Base-by-base conservation (phyloP, 208 protist genomes). In the Leishmania gerbilli region DNA sequence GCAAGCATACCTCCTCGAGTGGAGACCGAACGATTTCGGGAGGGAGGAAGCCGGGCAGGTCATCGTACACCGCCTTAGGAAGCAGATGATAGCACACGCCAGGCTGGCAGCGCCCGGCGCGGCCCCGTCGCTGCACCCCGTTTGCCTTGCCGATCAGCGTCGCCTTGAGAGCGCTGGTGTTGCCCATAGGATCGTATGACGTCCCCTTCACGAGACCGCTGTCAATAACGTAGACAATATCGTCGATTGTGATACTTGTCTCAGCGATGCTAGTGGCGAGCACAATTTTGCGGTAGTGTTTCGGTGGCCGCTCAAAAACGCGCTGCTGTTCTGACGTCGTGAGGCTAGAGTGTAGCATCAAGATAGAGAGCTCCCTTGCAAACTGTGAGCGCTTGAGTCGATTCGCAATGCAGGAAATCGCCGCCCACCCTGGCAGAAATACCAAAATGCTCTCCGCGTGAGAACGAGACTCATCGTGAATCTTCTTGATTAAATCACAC, bases 231-330 rank as follows among this genome's bases (percentile, higher is more conserved):
- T 95, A 99, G 47, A 93, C 89, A 83, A 99, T 91, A 72, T 98
- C 97, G 87, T 98, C 95, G 76, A 99, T 99, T 1, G 98, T 99
- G 71, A 99, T 95, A 77, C 94, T 98, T 15, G 98, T 99, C 87
- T 99, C 98, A 27, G 98, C 98, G 76, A 99, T 99, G 78, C 99
- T 99, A 31, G 98, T 99, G 55, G 98, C 92, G 51, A 99, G 89
- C 40, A 99, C 95, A 17, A 99, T 89, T 86, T 99, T 99, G 47
- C 95, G 85, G 74, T 86, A 92, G 37, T 90, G 77, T 69, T 82
- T 78, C 42, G 96, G 95, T 21, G 97, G 86, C 40, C 89, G 90
- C 3, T 90, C 82, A 87, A 99, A 99, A 1, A 99, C 97, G 56
- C 94, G 92, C 80, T 93, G 89, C 87, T 98, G 98, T 49, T 96